Percentiles rank a stretch among this genome's conserved stretches.
phyloP scores from a whole-genome alignment of 495 filamentous ascomycete genomes.

The Neurospora sp. region DNA sequence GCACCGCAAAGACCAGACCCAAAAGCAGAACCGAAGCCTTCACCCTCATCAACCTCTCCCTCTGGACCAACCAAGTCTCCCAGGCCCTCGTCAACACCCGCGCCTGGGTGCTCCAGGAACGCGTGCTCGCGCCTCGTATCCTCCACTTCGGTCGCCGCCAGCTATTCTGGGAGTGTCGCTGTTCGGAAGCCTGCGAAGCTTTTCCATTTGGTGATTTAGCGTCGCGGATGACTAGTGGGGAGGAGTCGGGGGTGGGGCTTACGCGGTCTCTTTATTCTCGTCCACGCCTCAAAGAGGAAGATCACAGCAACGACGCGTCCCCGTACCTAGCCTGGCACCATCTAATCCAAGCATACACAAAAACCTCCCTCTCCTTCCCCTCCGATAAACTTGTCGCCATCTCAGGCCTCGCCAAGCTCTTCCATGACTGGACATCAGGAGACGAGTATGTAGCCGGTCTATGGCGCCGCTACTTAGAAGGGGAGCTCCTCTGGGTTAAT shows the following conservation, averaged over 20 bases:
- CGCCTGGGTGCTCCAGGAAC: slow-evolving; percentile 3
- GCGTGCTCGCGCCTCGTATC: not conserved
- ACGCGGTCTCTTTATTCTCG: not conserved
- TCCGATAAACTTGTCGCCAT: slow-evolving; percentile 2
- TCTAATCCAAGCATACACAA: not conserved
- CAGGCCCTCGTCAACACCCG: not conserved
- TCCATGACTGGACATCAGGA: too few species aligned
- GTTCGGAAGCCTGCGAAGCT: not conserved
- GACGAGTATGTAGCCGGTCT: slow-evolving; percentile 3
- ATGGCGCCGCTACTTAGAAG: not conserved
- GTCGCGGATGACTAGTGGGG: not conserved
- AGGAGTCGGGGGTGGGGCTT: not conserved
- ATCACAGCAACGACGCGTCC: not conserved
- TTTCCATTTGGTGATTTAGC: not conserved
- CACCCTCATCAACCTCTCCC: not conserved
- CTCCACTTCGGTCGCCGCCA: slow-evolving; percentile 2
- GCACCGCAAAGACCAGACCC: not conserved
- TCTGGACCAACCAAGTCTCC: not conserved
- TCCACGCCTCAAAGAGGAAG: not conserved
- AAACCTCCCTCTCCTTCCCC: not conserved
- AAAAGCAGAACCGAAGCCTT: not conserved
- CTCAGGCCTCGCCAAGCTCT: not conserved
- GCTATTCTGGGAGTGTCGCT: slow-evolving; percentile 1
- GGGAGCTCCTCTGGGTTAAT: not conserved
- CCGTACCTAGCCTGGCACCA: not conserved